Percentiles rank a stretch among this genome's conserved stretches.
phyloP scores from a whole-genome alignment of 441 rosid genomes.

The Mallotus repandus region DNA sequence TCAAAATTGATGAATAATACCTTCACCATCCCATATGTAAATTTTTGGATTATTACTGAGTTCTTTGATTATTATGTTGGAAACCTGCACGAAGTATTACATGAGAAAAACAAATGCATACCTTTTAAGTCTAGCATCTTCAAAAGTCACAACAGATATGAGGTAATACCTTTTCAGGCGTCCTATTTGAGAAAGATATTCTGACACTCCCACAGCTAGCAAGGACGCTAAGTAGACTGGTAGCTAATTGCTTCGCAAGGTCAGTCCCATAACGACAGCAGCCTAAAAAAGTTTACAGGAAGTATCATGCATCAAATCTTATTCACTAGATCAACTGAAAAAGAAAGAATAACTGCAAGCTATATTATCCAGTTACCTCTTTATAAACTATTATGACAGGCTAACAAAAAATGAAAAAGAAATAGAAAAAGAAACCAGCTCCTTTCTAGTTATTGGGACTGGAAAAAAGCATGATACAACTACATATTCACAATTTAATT shows the following conservation, averaged over 20 bases:
- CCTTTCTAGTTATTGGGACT: neutral
- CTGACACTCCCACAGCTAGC: conserved; percentile 78
- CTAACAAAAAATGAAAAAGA: neutral
- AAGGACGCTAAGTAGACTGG: conserved; percentile 52
- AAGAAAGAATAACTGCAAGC: conserved; percentile 1
- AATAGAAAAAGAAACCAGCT: neutral
- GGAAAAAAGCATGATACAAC: neutral
- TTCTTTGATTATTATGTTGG: conserved; percentile 55
- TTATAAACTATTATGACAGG: neutral
- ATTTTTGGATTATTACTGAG: conserved; percentile 70
- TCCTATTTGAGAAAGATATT: conserved; percentile 76
- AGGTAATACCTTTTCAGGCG: conserved; percentile 65
- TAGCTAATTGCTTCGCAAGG: conserved; percentile 67
- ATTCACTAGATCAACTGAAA: neutral
- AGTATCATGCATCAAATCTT: neutral
- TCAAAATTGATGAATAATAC: conserved; percentile 31
- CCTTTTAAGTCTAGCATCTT: neutral
- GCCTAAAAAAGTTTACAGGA: conserved; percentile 37
- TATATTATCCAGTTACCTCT: neutral
- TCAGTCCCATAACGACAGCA: conserved; percentile 72
- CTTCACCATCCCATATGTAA: conserved; percentile 81
- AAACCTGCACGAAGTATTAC: conserved; percentile 42
- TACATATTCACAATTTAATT: neutral
- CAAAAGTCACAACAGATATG: neutral
- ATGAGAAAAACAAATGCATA: neutral